Conservation (phyloP, 2,329 filamentous ascomycete genomes). For the Epichloe gansuensis region DNA sequence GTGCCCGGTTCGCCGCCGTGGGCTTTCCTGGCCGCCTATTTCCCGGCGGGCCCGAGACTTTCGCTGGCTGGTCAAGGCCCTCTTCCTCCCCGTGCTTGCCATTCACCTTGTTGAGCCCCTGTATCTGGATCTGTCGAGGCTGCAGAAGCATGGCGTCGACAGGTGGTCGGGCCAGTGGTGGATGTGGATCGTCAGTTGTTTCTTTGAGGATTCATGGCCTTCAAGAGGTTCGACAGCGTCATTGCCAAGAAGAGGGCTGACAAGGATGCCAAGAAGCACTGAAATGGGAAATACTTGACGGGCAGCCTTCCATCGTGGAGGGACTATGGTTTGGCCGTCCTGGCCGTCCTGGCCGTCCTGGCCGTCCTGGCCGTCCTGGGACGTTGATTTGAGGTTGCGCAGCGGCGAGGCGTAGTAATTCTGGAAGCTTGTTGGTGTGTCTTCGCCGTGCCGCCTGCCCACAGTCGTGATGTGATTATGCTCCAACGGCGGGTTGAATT, state of each 20-base stretch:
- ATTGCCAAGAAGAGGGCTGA: slow-evolving; percentile 31
- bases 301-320: too few species aligned
- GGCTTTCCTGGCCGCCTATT: slow-evolving; percentile 34
- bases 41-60: slow-evolving; percentile 49
- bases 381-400: too few species aligned
- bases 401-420: too few species aligned
- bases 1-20: slow-evolving; percentile 38
- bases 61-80: slow-evolving; percentile 42
- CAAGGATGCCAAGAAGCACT: slow-evolving; percentile 29
- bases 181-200: slow-evolving; percentile 39
- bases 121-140: slow-evolving; percentile 33
- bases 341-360: too few species aligned
- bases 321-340: too few species aligned
- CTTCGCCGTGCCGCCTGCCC: too few species aligned
- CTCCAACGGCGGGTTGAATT: too few species aligned
- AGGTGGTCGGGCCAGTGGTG: slow-evolving; percentile 37
- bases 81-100: slow-evolving; percentile 46
- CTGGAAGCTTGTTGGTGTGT: too few species aligned
- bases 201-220: slow-evolving; percentile 42
- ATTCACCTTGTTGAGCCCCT: slow-evolving; percentile 56
- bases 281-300: neutral
- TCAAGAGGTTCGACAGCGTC: slow-evolving; percentile 37
- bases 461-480: too few species aligned
- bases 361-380: too few species aligned
- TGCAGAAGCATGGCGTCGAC: slow-evolving; percentile 36